Evolutionary conservation across 78 protist species (phyloP), one percentile per base, ranked within the genome.

Genomic region (Dictyostelium capitatum): DNA sequence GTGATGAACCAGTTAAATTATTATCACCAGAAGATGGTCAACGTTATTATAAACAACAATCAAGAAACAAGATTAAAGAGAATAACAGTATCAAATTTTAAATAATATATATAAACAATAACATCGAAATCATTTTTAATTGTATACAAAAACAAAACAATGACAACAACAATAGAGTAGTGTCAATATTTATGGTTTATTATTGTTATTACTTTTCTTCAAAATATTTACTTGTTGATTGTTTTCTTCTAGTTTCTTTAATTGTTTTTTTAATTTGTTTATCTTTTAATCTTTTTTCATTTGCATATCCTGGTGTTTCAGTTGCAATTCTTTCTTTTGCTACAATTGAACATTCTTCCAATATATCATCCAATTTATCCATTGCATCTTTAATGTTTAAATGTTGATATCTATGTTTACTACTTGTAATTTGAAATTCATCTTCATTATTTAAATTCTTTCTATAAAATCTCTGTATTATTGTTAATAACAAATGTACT

Each of bases 311-410:
- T 7, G 93, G 93, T 12, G 20, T 62, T 54, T 74, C 84, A 32
- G 93, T 87, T n/a, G 93, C 79, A 67, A 87, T 10, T 65, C 93
- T 74, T 64, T 80, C 91, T 50, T 91, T 91, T 7, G 81, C 79
- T 5, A 69, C 47, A 19, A 57, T 10, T 32, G 75, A 75, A 47
- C 87, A 25, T 17, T 54, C 54, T 19, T 70, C 37, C 6, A 91
- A 12, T 7, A 91, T 72, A 4, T 54, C 69, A 4, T 91, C 89
- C n/a, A 91, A 25, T 43, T 91, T 91, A 14, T 84, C 83, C 19
- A 91, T 20, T 7, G 17, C 20, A 17, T 70, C 83, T n/a, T 41
- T 41, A 3, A 83, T 30, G 65, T 91, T 91, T 11, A 17, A 59
- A 19, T 78, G 32, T 46, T 91, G 95, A 20, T 64, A 72, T 28